Conservation (phyloP, 2,329 filamentous ascomycete genomes). For the Rutstroemia sp. region DNA sequence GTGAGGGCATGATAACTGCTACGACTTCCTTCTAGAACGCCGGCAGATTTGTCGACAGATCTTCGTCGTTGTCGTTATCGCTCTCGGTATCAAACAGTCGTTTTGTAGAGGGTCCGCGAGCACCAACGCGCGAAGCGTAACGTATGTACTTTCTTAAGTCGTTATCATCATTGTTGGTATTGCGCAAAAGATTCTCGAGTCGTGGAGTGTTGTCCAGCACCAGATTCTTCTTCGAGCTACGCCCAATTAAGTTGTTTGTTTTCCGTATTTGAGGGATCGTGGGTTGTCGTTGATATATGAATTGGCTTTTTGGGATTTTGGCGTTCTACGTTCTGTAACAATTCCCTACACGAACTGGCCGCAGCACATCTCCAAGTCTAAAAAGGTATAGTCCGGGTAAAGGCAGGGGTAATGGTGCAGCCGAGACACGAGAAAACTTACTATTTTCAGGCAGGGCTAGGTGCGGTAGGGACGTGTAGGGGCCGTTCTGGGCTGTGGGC, state of each 20-base stretch:
- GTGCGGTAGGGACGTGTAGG: not conserved
- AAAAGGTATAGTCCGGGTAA: not conserved
- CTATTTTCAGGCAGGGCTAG: conserved; percentile 13
- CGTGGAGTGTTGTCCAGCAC: not conserved
- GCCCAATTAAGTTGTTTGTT: not conserved
- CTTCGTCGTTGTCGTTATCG: conserved; percentile 3
- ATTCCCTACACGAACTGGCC: conserved; percentile 7
- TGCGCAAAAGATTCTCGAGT: not conserved
- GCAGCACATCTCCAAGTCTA: conserved; percentile 1
- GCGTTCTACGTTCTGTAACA: conserved; percentile 2
- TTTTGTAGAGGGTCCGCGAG: not conserved
- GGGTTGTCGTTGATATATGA: not conserved
- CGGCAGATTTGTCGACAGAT: not conserved
- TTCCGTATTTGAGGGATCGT: not conserved
- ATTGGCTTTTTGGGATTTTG: not conserved
- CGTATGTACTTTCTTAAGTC: conserved; percentile 12
- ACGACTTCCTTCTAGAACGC: conserved; percentile 11
- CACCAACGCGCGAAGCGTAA: conserved; percentile 9
- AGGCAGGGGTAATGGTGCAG: not conserved
- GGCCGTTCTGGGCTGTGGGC: conserved; percentile 1
- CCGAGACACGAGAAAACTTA: not conserved
- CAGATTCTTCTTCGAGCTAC: not conserved
- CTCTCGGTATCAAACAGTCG: conserved; percentile 6
- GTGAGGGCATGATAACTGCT: conserved; percentile 38
- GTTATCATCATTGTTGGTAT: conserved; percentile 13